Conservation (phyloP, 1,284 basidiomycete species). For the Ustilago loliicola region DNA sequence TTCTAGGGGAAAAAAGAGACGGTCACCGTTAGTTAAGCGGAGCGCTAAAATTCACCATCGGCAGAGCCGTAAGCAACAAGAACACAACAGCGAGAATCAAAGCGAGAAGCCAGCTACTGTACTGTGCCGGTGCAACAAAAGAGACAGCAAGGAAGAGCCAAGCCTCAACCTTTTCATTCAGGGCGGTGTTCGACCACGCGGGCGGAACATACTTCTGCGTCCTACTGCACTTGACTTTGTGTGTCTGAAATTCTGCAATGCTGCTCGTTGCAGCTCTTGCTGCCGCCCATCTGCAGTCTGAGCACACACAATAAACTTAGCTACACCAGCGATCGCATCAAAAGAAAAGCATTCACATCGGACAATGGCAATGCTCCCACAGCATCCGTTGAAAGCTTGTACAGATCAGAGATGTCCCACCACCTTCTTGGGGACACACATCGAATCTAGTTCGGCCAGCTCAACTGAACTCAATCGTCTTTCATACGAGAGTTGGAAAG, state of each 20-base stretch:
- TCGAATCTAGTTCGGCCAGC: no score
- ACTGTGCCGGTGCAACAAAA: no score
- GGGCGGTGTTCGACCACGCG: constrained; percentile 5
- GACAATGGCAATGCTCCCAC: no score
- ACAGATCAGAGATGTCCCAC: no score
- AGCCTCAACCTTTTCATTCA: neutral
- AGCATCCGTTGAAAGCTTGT: no score
- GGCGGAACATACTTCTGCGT: neutral
- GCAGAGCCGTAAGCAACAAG: constrained; percentile 1
- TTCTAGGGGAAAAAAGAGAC: neutral
- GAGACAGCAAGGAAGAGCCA: neutral
- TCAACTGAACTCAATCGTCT: no score
- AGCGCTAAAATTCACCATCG: constrained; percentile 1
- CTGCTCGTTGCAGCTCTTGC: neutral
- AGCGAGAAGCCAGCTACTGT: neutral
- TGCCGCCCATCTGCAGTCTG: constrained; percentile 3
- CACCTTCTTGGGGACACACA: no score
- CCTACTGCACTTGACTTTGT: neutral
- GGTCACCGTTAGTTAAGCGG: neutral
- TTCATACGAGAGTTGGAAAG: no score
- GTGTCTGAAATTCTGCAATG: neutral
- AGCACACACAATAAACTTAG: neutral
- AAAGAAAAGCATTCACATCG: no score
- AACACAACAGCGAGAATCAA: neutral
- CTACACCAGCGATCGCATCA: neutral